phyloP scores from a whole-genome alignment of 805 yeast species.

The Candida adriatica region DNA sequence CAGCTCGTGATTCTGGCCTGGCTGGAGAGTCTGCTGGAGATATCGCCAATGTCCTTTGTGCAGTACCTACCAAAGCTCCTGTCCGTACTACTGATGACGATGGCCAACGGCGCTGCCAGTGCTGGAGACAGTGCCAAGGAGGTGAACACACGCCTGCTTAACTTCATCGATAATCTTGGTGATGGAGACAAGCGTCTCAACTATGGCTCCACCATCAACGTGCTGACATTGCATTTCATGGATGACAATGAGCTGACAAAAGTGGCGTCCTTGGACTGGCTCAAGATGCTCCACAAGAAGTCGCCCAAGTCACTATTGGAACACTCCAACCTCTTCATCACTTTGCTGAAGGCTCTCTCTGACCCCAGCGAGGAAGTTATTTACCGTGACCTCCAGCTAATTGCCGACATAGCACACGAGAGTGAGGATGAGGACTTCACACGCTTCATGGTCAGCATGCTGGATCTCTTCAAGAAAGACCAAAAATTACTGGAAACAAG shows the following conservation, averaged over 20 bases:
- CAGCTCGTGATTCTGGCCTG: constrained; percentile 76
- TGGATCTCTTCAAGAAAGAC: constrained; percentile 66
- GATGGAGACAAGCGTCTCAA: constrained; percentile 32
- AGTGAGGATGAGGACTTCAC: constrained; percentile 72
- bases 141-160: constrained; percentile 52
- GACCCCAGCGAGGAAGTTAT: constrained; percentile 75
- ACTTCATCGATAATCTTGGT: constrained; percentile 30
- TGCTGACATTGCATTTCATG: constrained; percentile 63
- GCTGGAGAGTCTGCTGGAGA: constrained; percentile 66
- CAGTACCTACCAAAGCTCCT: constrained; percentile 70
- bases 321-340: constrained; percentile 61
- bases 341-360: constrained; percentile 64
- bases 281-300: constrained; percentile 69
- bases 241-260: constrained; percentile 77
- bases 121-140: constrained; percentile 47
- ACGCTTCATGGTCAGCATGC: constrained; percentile 64
- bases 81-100: constrained; percentile 56
- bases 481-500: constrained; percentile 56
- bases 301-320: constrained; percentile 52
- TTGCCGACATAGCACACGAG: constrained; percentile 66
- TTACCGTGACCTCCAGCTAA: constrained; percentile 59
- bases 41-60: constrained; percentile 70
- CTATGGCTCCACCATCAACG: constrained; percentile 57
- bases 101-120: constrained; percentile 40
- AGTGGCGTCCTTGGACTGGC: constrained; percentile 85